Conservation (phyloP, 2,329 filamentous ascomycete genomes). For the Pseudocercospora macadamiae region DNA sequence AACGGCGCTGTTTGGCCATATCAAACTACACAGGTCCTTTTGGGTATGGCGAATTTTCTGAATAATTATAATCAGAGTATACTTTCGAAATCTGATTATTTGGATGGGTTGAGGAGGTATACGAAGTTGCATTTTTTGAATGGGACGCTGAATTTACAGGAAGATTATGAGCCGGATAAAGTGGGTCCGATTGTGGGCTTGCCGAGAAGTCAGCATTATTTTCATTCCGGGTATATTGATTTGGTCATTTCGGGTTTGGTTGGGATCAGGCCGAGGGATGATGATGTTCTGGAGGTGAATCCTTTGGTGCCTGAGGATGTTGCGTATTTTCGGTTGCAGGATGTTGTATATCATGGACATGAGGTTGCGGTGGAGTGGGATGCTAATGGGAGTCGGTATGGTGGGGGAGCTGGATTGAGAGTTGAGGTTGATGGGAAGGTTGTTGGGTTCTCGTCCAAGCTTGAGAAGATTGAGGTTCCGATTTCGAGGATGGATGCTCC, state of each 20-base stretch:
- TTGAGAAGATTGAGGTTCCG: conserved; percentile 33
- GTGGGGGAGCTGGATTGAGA: conserved; percentile 35
- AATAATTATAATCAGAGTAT: conserved; percentile 43
- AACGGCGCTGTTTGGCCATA: conserved; percentile 52
- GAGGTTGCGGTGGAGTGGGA: conserved; percentile 49
- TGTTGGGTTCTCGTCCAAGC: conserved; percentile 35
- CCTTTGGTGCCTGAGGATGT: conserved; percentile 43
- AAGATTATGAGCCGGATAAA: conserved; percentile 51
- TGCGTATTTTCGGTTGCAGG: conserved; percentile 47
- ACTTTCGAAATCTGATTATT: conserved; percentile 41
- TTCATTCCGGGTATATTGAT: conserved; percentile 51
- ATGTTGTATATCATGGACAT: conserved; percentile 48
- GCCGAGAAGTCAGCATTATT: conserved; percentile 49
- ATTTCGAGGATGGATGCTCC: conserved; percentile 31
- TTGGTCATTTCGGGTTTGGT: conserved; percentile 47
- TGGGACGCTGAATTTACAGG: conserved; percentile 44
- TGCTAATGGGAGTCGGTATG: conserved; percentile 38
- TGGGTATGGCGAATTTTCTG: conserved; percentile 47
- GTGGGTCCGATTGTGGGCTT: conserved; percentile 47
- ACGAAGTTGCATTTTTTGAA: conserved; percentile 44
- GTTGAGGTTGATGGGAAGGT: conserved; percentile 42
- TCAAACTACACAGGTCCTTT: conserved; percentile 47
- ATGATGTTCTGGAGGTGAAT: conserved; percentile 46
- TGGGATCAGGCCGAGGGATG: conserved; percentile 45
- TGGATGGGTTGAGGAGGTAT: conserved; percentile 43